These are phyloP conservation scores for Rosa hybrid DNA, from an alignment of 331 rosid species.

Conservation along the genomic window DNA sequence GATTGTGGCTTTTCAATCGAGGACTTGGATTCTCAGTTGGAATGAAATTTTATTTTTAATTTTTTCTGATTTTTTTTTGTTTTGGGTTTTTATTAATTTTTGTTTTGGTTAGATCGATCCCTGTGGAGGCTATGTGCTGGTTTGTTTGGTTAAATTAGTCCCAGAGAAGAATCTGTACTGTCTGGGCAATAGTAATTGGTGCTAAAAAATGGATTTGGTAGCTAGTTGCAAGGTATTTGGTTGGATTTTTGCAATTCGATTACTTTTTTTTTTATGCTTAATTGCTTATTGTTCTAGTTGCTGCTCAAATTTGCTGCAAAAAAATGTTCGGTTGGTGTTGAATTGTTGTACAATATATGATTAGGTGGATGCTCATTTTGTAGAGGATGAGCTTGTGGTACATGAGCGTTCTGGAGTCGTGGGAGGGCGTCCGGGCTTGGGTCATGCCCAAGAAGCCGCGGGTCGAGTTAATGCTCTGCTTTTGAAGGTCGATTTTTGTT, in stretches of 20 bases:
- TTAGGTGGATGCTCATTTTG: background rate
- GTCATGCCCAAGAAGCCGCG: too few species aligned
- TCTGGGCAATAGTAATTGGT: conserved; percentile 32
- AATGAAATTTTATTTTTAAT: background rate
- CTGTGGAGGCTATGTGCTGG: conserved; percentile 38
- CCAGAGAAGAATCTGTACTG: conserved; percentile 26
- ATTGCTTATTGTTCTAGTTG: conserved; percentile 1
- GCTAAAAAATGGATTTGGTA: conserved; percentile 68
- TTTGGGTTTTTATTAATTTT: background rate
- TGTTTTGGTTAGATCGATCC: conserved; percentile 40
- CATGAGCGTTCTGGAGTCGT: too few species aligned
- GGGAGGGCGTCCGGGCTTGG: too few species aligned
- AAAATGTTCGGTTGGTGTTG: background rate
- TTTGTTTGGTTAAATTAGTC: conserved; percentile 28
- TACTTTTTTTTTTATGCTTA: background rate
- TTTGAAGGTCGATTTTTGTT: too few species aligned
- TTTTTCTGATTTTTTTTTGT: background rate
- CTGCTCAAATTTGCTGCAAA: background rate
- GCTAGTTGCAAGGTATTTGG: conserved; percentile 78
- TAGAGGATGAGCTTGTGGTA: conserved; percentile 4
- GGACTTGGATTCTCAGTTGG: conserved; percentile 5
- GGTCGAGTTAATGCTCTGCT: too few species aligned
- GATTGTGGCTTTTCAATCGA: conserved; percentile 3
- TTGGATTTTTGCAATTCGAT: background rate
- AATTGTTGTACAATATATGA: background rate